Conservation (phyloP, 208 protist genomes). For the Leishmania lainsoni region DNA sequence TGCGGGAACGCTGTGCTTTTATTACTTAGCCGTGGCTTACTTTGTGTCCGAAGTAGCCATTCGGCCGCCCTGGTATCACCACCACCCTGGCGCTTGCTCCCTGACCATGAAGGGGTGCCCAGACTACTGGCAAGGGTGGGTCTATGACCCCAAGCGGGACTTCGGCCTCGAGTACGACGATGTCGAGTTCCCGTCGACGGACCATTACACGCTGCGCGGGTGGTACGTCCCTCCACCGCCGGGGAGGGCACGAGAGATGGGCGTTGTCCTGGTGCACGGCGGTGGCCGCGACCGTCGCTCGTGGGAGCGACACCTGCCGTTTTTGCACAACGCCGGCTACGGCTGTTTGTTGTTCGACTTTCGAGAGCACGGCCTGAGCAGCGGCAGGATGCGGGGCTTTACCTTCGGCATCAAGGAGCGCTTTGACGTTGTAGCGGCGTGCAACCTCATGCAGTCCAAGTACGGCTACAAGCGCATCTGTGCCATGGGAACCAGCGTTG, state of each 20-base stretch:
- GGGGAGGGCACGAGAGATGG: constrained; percentile 25
- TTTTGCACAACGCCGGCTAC: constrained; percentile 86
- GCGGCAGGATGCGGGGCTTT: constrained; percentile 84
- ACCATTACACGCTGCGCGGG: constrained; percentile 74
- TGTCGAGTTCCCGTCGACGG: constrained; percentile 70
- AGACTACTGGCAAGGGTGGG: constrained; percentile 90
- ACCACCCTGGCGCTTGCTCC: constrained; percentile 54
- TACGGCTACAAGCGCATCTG: constrained; percentile 78
- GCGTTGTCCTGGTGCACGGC: constrained; percentile 91
- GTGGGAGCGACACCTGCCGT: constrained; percentile 89
- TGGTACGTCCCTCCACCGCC: constrained; percentile 81
- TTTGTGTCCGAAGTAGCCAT: constrained; percentile 91
- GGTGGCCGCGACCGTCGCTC: constrained; percentile 88
- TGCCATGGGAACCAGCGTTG: constrained; percentile 90
- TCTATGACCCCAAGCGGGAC: constrained; percentile 85
- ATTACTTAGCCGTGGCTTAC: constrained; percentile 78
- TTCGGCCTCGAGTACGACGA: constrained; percentile 82
- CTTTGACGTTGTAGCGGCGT: constrained; percentile 87
- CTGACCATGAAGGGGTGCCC: constrained; percentile 71
- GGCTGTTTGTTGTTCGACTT: constrained; percentile 91
- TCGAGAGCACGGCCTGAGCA: constrained; percentile 86
- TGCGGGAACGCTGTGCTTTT: constrained; percentile 62
- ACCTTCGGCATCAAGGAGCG: constrained; percentile 91
- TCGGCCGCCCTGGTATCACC: constrained; percentile 91
- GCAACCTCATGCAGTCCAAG: constrained; percentile 61